phyloP scores from a whole-genome alignment of 441 rosid species.

The Pelargonium myrrhifolium region DNA sequence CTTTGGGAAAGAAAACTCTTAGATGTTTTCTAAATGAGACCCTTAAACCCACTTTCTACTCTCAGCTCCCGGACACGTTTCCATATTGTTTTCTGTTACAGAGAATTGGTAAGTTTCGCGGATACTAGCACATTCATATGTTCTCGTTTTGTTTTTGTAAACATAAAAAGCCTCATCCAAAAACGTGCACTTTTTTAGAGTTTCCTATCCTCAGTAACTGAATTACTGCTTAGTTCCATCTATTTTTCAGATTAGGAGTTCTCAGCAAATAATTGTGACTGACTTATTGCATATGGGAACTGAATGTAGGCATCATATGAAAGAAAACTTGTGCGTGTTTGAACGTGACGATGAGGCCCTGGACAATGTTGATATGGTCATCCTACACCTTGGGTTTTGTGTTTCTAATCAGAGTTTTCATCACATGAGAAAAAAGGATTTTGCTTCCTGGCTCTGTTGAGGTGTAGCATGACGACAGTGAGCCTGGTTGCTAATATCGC shows the following conservation, averaged over 20 bases:
- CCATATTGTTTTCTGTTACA: background rate
- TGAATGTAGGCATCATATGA: slow-evolving; percentile 15
- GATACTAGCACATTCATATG: background rate
- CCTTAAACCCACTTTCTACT: background rate
- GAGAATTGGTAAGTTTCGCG: background rate
- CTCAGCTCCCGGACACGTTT: background rate
- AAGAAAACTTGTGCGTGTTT: slow-evolving; percentile 13
- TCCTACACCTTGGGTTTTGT: slow-evolving; percentile 9
- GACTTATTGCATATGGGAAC: slow-evolving; percentile 13
- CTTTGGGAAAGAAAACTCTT: background rate
- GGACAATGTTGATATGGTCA: slow-evolving; percentile 8
- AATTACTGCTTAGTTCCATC: background rate
- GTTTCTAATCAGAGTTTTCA: slow-evolving; percentile 4
- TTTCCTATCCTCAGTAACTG: background rate
- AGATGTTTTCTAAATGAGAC: background rate
- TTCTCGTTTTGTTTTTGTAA: background rate
- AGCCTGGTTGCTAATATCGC: slow-evolving; percentile 31
- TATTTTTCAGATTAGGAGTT: background rate
- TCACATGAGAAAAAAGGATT: slow-evolving; percentile 18
- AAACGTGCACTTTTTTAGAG: background rate
- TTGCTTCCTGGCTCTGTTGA: slow-evolving; percentile 23
- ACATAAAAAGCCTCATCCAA: background rate
- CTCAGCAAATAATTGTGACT: background rate
- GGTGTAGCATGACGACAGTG: slow-evolving; percentile 30
- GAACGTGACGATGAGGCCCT: background rate